A percentile compares a stretch with the other conserved stretches of the same genome.
These are phyloP conservation scores for Vitis hybrid DNA, from an alignment of 177 flowering plant genomes.

Conservation along the genomic window DNA sequence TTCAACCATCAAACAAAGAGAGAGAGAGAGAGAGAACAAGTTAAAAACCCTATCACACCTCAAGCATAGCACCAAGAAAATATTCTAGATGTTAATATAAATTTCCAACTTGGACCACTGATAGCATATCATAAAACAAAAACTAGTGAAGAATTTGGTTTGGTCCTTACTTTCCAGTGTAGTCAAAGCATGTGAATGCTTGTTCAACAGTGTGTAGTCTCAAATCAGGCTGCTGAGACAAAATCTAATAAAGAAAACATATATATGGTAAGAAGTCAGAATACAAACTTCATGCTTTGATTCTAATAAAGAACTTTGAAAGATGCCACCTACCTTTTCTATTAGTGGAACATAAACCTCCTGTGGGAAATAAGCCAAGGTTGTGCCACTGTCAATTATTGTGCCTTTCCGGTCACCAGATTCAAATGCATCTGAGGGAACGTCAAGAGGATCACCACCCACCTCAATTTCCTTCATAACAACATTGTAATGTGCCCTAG, in stretches of 20 bases:
- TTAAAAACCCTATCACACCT: too few relatives aligned
- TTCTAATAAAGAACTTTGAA: neutral
- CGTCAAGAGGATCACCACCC: conserved; percentile 46
- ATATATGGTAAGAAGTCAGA: neutral
- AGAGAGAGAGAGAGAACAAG: too few relatives aligned
- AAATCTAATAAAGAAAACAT: conserved; percentile 33
- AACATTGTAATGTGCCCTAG: conserved; percentile 77
- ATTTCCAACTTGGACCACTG: neutral
- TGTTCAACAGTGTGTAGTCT: conserved; percentile 44
- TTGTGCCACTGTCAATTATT: conserved; percentile 77
- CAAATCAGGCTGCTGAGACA: conserved; percentile 40
- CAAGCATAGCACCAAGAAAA: too few relatives aligned
- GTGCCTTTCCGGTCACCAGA: conserved; percentile 38
- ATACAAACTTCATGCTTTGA: neutral
- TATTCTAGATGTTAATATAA: too few relatives aligned
- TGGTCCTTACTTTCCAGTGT: conserved; percentile 41
- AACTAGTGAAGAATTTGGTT: neutral
- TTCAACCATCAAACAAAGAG: too few relatives aligned
- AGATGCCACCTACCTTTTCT: conserved; percentile 27
- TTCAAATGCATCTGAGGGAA: conserved; percentile 46
- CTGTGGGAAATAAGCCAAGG: conserved; percentile 66
- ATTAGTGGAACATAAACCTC: conserved; percentile 41
- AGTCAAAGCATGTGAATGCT: conserved; percentile 48
- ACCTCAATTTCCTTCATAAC: conserved; percentile 61
- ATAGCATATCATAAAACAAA: neutral